Percentiles rank a stretch among this genome's conserved stretches.
Conservation (phyloP, 257 asterid species). For the Solanum sparsipilum region DNA sequence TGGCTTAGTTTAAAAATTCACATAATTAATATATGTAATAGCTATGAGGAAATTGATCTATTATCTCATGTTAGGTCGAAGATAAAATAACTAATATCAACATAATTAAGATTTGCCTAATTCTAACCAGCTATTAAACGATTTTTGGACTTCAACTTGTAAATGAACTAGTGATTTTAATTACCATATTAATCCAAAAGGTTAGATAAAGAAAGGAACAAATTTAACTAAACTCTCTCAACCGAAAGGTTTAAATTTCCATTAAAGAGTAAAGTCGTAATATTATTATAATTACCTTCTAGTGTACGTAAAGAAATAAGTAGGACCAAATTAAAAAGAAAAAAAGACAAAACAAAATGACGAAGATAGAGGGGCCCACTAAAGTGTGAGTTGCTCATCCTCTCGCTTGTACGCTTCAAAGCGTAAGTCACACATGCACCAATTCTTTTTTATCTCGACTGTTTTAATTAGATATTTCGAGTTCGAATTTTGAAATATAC, state of each 20-base stretch:
- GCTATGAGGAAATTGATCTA: not conserved
- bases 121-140: accelerated
- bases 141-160: not conserved
- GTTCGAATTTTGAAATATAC: not conserved
- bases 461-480: accelerated
- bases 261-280: not conserved
- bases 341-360: not conserved
- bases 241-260: not conserved
- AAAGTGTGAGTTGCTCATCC: constrained; percentile 8
- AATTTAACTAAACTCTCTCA: not conserved
- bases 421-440: constrained; percentile 10
- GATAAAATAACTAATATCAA: not conserved
- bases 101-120: too few relatives aligned
- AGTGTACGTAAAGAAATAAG: not conserved
- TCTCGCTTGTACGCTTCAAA: constrained; percentile 36
- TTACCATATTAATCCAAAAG: not conserved
- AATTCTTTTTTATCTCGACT: accelerated
- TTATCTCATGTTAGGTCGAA: not conserved
- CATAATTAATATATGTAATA: not conserved
- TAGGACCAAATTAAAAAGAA: constrained; percentile 46
- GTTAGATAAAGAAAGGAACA: not conserved
- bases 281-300: not conserved
- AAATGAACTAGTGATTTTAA: not conserved
- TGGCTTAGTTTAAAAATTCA: not conserved
- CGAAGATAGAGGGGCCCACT: not conserved